These are phyloP conservation scores for Pythium dissotocum DNA, from an alignment of 352 stramenopile genomes.

Conservation along the genomic window DNA sequence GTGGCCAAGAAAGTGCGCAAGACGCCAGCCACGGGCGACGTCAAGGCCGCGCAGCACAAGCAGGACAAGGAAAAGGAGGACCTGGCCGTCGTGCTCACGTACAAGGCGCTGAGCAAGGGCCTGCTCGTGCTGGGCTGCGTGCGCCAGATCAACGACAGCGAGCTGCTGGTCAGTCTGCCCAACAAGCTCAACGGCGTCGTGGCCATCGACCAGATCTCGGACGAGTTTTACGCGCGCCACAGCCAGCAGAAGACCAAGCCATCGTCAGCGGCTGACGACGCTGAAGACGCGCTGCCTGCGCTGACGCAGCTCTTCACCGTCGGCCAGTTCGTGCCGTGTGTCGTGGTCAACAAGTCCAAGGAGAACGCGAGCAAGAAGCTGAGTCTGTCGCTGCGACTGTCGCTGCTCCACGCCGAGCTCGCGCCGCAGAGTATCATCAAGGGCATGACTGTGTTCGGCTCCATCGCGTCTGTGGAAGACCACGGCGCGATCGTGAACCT, in stretches of 20 bases:
- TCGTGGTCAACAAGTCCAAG: constrained; percentile 78
- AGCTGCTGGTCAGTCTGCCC: constrained; percentile 88
- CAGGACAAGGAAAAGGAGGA: constrained; percentile 30
- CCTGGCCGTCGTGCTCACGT: constrained; percentile 50
- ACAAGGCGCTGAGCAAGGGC: constrained; percentile 69
- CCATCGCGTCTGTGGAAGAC: constrained; percentile 91
- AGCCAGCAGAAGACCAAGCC: constrained; percentile 32
- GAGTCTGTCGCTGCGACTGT: constrained; percentile 87
- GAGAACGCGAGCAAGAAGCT: constrained; percentile 86
- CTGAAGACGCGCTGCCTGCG: constrained; percentile 33
- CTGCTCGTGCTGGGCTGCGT: constrained; percentile 87
- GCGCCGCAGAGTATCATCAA: constrained; percentile 58
- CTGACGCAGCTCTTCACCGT: constrained; percentile 67
- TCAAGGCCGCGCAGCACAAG: constrained; percentile 30
- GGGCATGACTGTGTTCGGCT: constrained; percentile 80
- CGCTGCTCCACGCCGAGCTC: constrained; percentile 84
- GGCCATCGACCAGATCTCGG: constrained; percentile 66
- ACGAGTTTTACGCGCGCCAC: constrained; percentile 64
- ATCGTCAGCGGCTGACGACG: not conserved
- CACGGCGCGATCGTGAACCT: constrained; percentile 94
- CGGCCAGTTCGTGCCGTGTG: constrained; percentile 83
- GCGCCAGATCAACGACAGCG: constrained; percentile 83
- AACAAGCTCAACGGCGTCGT: constrained; percentile 95
- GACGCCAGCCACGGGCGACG: constrained; percentile 9
- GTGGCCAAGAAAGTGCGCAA: constrained; percentile 32